Conservation (phyloP, 2,329 filamentous ascomycete genomes). For the Sporothrix schenckii region DNA sequence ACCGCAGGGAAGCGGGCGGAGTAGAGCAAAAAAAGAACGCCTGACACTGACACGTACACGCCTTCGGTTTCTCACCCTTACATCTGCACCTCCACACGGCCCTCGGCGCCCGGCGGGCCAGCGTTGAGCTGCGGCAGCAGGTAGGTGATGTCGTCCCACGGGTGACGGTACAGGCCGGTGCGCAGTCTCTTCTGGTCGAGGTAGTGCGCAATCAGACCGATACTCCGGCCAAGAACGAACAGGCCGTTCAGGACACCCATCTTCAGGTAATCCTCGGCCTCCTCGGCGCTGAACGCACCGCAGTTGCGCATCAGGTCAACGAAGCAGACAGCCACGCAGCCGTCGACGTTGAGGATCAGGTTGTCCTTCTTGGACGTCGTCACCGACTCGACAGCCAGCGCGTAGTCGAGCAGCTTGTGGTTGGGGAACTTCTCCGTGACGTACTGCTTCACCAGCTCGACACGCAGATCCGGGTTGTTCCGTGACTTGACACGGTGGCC, state of each 20-base stretch:
- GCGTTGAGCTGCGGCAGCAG: constrained; percentile 79
- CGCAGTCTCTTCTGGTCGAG: constrained; percentile 99
- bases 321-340: constrained; percentile 97
- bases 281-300: constrained; percentile 92
- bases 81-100: constrained; percentile 86
- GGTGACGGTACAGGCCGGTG: constrained; percentile 97
- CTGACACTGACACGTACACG: background rate
- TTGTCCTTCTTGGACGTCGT: constrained; percentile 99
- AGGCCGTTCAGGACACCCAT: constrained; percentile 99
- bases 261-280: constrained; percentile 97
- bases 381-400: constrained; percentile 94
- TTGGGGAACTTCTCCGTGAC: constrained; percentile 96
- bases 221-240: constrained; percentile 94
- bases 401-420: constrained; percentile 98
- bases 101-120: constrained; percentile 73
- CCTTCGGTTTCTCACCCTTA: constrained; percentile 44
- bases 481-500: constrained; percentile 99
- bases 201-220: constrained; percentile 99
- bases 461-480: constrained; percentile 99
- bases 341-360: constrained; percentile 98
- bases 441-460: constrained; percentile 99
- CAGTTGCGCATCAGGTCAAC: constrained; percentile 97
- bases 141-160: constrained; percentile 98
- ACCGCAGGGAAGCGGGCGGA: background rate
- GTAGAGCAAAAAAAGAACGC: constrained; percentile 13